Base-by-base conservation (phyloP, 2,329 filamentous ascomycete species). In the Pestalotiopsis sp. region DNA sequence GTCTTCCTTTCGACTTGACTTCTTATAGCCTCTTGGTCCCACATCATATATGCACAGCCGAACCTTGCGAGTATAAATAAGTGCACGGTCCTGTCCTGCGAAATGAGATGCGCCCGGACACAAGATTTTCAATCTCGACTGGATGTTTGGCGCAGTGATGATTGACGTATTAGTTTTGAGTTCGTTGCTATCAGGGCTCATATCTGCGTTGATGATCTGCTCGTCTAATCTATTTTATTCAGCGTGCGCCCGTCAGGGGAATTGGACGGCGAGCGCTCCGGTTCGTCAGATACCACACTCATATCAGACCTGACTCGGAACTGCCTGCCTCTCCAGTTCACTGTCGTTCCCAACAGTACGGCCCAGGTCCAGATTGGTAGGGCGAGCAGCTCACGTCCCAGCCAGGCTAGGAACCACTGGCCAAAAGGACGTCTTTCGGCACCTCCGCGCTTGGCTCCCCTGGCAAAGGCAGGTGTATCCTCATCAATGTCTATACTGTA, bases 351-450 rank as follows among this genome's bases (percentile, higher is more conserved):
- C n/a, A 95, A 91, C 73, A 93, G 89, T 23, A 98, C 93, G 0
- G 96, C 96, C 88, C 92, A 94, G 0, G 89, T 83, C 96, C 96
- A 99, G 69, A 99, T 92, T 0, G 95, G 95, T 60, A 97, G 83
- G 0, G 96, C 95, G 9, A 98, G 84, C 0, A 88, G 72, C 80
- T 99, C 96, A 39, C 96, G 86, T 0, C 92, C 94, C 0, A 97
- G 74, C 96, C 97, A 99, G 0, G 95, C 92, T 5, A 86, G 78
- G 3, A 96, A 76, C 93, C 94, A 99, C 72, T 92, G 86, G 0
- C 79, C 71, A 68, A 96, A 92, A 0, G 85, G 81, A 49, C 93
- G 84, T 80, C 82, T 69, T 76, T 84, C 78, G 67, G 82, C 75
- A 49, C 83, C 75, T 74, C 82, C 76, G 64, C 79, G 77, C 2